Evolutionary conservation across 192 early-diverging fungal species (phyloP).

Genomic region (Coemansia aciculifera): DNA sequence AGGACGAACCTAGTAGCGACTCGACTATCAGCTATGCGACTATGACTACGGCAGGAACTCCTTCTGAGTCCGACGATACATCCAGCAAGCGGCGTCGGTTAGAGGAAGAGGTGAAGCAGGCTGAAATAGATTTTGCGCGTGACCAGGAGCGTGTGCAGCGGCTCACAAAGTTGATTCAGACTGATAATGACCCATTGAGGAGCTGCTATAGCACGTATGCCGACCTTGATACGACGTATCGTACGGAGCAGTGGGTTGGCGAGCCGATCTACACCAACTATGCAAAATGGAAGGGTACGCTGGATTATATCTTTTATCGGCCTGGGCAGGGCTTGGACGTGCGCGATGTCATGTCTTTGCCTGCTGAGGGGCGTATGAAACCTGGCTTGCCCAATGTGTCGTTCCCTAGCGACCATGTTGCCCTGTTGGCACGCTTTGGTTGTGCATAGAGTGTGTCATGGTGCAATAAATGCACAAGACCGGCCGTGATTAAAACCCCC

Average conservation of each 20-base stretch:
- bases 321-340: slow-evolving; percentile 15
- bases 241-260: slow-evolving; percentile 49
- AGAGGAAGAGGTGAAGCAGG: slow-evolving; percentile 27
- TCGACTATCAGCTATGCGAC: slow-evolving; percentile 31
- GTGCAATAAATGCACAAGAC: neutral
- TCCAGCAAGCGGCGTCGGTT: slow-evolving; percentile 26
- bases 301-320: slow-evolving; percentile 52
- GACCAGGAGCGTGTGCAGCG: slow-evolving; percentile 29
- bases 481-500: neutral
- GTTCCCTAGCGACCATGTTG: slow-evolving; percentile 52
- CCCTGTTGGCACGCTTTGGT: slow-evolving; percentile 37
- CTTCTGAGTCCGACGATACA: slow-evolving; percentile 15
- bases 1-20: slow-evolving; percentile 2
- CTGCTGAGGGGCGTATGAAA: slow-evolving; percentile 29
- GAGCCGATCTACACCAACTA: slow-evolving; percentile 56
- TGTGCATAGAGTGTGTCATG: neutral
- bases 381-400: slow-evolving; percentile 50
- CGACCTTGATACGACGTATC: slow-evolving; percentile 42
- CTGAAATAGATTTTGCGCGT: slow-evolving; percentile 24
- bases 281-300: slow-evolving; percentile 51
- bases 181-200: slow-evolving; percentile 16
- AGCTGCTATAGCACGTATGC: slow-evolving; percentile 50
- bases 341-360: slow-evolving; percentile 40
- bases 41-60: slow-evolving; percentile 18
- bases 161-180: slow-evolving; percentile 26